These are phyloP conservation scores for Fusarium tjaetaba DNA, from an alignment of 2,329 filamentous ascomycete species.

Conservation along the genomic window DNA sequence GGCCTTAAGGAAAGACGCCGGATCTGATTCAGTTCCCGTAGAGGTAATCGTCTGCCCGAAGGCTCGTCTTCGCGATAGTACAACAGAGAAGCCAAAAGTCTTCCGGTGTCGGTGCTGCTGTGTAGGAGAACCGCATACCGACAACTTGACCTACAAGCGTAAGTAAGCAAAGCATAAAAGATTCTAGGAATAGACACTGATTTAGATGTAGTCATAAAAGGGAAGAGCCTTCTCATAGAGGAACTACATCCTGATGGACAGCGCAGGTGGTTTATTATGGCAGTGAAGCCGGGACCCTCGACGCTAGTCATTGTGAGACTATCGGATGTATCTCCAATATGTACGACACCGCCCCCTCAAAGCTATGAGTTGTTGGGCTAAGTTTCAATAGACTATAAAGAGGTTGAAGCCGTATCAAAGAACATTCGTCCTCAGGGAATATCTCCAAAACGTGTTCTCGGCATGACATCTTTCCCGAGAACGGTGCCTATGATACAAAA, in stretches of 20 bases:
- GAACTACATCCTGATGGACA: rapidly evolving
- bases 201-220: rapidly evolving
- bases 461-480: rapidly evolving
- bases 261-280: not conserved
- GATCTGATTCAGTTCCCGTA: rapidly evolving
- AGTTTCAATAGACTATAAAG: rapidly evolving
- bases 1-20: rapidly evolving
- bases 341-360: not conserved
- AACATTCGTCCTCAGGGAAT: rapidly evolving
- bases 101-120: not conserved
- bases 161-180: too few relatives aligned
- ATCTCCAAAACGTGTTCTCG: rapidly evolving
- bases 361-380: rapidly evolving
- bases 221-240: rapidly evolving
- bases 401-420: rapidly evolving
- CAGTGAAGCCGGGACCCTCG: rapidly evolving
- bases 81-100: rapidly evolving
- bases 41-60: rapidly evolving
- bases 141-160: not conserved
- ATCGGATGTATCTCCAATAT: not conserved
- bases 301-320: rapidly evolving
- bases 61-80: rapidly evolving
- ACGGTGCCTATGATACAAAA: not conserved
- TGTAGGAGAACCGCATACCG: rapidly evolving
- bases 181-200: rapidly evolving